These are phyloP conservation scores for Pilaira anomala DNA, from an alignment of 192 early-diverging fungal species.

Conservation along the genomic window DNA sequence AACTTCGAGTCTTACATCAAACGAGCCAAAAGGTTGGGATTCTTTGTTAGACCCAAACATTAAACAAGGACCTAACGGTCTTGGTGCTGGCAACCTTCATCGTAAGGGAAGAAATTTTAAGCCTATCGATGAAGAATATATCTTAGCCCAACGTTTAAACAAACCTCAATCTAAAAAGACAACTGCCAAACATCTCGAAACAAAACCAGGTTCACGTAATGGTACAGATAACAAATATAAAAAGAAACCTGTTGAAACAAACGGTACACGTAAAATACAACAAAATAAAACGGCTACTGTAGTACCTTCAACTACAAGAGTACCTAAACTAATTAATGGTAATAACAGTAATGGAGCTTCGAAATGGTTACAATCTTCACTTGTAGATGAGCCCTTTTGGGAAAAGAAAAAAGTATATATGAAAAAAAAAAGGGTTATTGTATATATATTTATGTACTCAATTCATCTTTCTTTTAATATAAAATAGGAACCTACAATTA, in stretches of 20 bases:
- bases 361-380: not conserved
- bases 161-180: not conserved
- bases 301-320: not conserved
- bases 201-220: not conserved
- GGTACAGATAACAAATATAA: not conserved
- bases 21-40: conserved; percentile 16
- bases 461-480: not conserved
- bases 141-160: conserved; percentile 29
- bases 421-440: not conserved
- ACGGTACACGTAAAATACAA: not conserved
- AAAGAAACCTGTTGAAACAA: not conserved
- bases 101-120: conserved; percentile 35
- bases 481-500: not conserved
- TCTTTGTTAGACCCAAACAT: conserved; percentile 28
- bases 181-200: not conserved
- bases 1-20: not conserved
- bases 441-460: not conserved
- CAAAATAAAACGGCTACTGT: no score
- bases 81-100: conserved; percentile 34
- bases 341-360: not conserved
- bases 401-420: not conserved
- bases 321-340: not conserved
- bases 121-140: conserved; percentile 31
- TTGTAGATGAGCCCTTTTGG: conserved; percentile 8
- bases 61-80: conserved; percentile 9